Evolutionary conservation across 768 basidiomycete genomes (phyloP), one percentile per base, ranked within the genome.

Genomic region (Inosperma sp.): DNA sequence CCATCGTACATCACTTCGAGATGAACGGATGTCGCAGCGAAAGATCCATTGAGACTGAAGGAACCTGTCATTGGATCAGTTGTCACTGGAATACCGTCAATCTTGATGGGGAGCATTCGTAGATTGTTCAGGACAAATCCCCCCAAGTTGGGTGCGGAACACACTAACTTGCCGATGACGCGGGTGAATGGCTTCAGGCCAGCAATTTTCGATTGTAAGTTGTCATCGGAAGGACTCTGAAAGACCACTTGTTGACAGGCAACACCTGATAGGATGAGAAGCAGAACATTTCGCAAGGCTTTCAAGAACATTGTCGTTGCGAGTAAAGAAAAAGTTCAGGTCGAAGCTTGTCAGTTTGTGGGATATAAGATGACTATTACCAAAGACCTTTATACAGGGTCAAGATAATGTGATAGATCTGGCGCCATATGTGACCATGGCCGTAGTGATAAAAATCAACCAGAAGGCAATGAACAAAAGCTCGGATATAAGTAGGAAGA

Each of bases 31-130:
- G 41, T 8, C n/a, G 16, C 41, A 42, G 22, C 3, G 41, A 42
- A 42, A 3, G 40, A 42, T 5, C 40, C 40, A 26, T 16, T 26
- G 22, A 42, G 23, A 6, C 2, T 26, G 23, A 42, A 42, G 13
- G 23, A 42, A 7, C 40, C 25, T 14, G 40, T 23, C 23, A n/a
- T 27, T 25, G 23, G 5, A 26, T 42, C 40, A n/a, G 40, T 42
- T 6, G 23, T 40, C n/a, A 14, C 21, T 22, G 3, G 2, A 3
- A 40, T 23, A 5, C 19, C 39, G 21, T 40, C 25, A 23, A 40
- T 40, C 19, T 22, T 40, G 9, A 40, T 40, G 21, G 39, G 39
- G 12, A 40, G 39, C 39, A 40, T 40, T 40, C 39, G 39, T 40
- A 40, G 39, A 7, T 7, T 21, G 39, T 22, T 40, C 39, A 10